Evolutionary conservation across 2,329 filamentous ascomycete species (phyloP), one percentile per base, ranked within the genome.

Genomic region (Sporothrix pseudoabietina): DNA sequence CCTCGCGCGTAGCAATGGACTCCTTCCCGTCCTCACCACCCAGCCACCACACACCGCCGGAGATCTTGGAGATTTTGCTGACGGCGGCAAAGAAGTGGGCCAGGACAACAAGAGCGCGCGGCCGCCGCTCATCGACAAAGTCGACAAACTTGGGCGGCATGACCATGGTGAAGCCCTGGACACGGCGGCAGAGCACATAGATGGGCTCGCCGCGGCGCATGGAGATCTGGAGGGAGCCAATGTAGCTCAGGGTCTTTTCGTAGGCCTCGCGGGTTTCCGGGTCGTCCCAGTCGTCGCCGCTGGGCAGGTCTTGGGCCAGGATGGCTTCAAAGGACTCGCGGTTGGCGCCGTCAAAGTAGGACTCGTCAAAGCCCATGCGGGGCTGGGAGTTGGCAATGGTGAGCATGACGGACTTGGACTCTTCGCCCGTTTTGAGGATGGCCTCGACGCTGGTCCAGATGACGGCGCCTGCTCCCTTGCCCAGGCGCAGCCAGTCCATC

Each of bases 161-260:
- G 22, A 78, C 59, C 71, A 79, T 73, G 47, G 77, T 76, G 52
- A 79, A 79, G 4, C 74, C 74, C 72, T 79, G 78, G 44, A 79
- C 69, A 3, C 78, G 75, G 4, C 78, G 74, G 65, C 77, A 75
- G 32, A 81, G 47, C 0, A 78, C 77, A 52, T 81, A 79, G 26
- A 78, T 75, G 4, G 80, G 79, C 76, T 81, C 80, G 41, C 79
- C 78, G 47, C 76, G 77, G 70, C 76, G 75, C 35, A 78, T 76
- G 54, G 76, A 74, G 3, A 74, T 71, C 52, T 79, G 77, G 14
- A 79, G 72, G 26, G 77, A 78, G 35, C 78, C 78, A 4, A 79
- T 74, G 41, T 78, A 79, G 71, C 75, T 77, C 10, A 79, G 75
- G 6, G 78, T 76, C 69, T 78, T 77, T 68, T 79, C 78, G 74